phyloP scores from a whole-genome alignment of 2,329 filamentous ascomycete species.

The Botrytis fragariae region DNA sequence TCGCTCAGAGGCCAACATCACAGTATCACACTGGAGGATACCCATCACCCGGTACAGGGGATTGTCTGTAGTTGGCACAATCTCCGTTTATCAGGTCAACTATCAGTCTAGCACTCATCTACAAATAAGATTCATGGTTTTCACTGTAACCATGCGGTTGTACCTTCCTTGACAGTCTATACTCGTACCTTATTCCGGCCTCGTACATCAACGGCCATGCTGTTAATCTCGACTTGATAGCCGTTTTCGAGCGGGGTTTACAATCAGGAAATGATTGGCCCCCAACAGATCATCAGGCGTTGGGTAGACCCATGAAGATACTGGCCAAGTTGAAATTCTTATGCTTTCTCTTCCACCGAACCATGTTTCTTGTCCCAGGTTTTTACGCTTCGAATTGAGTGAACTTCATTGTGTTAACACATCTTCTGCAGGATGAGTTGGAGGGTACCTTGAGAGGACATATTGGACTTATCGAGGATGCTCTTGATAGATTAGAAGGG shows the following conservation, averaged over 20 bases:
- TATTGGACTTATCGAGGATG: conserved; percentile 30
- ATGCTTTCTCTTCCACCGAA: neutral
- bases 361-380: neutral
- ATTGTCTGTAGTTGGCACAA: neutral
- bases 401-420: conserved; percentile 10
- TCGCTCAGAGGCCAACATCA: neutral
- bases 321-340: neutral
- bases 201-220: neutral
- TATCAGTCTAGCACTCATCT: neutral
- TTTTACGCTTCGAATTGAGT: neutral
- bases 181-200: neutral
- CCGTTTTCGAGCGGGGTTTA: neutral
- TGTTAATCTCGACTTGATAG: neutral
- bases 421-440: conserved; percentile 24
- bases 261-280: neutral
- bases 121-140: neutral
- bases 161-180: neutral
- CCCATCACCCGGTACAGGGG: neutral
- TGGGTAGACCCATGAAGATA: neutral
- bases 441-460: conserved; percentile 28
- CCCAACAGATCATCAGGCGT: neutral
- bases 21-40: neutral
- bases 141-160: neutral
- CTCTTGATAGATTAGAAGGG: conserved; percentile 26
- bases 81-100: neutral